Evolutionary conservation across 495 filamentous ascomycete species (phyloP).

Genomic region (Talaromyces liani): DNA sequence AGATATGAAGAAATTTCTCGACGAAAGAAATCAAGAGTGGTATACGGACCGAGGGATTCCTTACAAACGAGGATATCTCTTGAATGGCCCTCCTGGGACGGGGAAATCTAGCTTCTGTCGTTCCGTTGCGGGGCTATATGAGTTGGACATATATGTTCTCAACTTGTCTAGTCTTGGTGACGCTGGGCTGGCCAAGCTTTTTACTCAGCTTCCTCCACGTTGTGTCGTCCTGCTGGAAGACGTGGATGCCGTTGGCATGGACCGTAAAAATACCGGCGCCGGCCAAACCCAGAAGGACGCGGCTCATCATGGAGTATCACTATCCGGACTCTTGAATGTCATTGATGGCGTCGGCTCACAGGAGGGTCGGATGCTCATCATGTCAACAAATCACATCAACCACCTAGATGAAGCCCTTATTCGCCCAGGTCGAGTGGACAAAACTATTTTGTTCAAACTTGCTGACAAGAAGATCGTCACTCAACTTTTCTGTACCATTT

Average conservation of each 20-base stretch:
- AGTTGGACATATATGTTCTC: conserved; percentile 54
- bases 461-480: too few relatives aligned
- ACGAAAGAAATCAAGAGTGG: conserved; percentile 15
- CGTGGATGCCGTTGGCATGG: conserved; percentile 51
- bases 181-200: conserved; percentile 30
- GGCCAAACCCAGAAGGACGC: neutral
- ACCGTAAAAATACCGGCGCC: neutral
- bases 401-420: conserved; percentile 68
- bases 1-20: conserved; percentile 13
- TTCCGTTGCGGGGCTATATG: conserved; percentile 52
- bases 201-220: conserved; percentile 45
- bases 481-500: too few relatives aligned
- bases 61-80: conserved; percentile 55
- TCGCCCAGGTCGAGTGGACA: conserved; percentile 41
- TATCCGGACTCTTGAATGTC: conserved; percentile 69
- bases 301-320: neutral
- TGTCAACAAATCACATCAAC: conserved; percentile 53
- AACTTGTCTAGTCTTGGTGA: conserved; percentile 17
- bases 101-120: conserved; percentile 58
- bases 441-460: conserved; percentile 24
- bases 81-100: conserved; percentile 63
- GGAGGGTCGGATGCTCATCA: conserved; percentile 72
- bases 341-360: conserved; percentile 78
- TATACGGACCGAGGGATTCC: conserved; percentile 51
- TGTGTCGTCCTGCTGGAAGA: conserved; percentile 61